Percentiles rank a stretch among this genome's conserved stretches.
Conservation (phyloP, 768 basidiomycete genomes). For the Lentinula lateritia region DNA sequence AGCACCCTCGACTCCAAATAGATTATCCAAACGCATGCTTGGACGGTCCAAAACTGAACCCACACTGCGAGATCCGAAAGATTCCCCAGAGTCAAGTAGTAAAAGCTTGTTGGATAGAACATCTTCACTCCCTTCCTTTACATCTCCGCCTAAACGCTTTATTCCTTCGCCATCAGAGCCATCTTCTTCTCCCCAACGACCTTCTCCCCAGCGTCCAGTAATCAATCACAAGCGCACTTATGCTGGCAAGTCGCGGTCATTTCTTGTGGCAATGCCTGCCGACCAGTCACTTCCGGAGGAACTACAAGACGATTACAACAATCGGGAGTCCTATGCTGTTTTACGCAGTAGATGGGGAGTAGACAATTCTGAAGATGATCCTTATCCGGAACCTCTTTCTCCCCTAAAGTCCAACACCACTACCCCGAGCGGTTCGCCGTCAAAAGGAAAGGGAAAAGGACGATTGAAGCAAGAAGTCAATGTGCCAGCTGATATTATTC, state of each 20-base stretch:
- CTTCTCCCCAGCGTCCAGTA: slow-evolving; percentile 15
- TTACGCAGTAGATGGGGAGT: slow-evolving; percentile 78
- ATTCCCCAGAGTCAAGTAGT: slow-evolving; percentile 12
- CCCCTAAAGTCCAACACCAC: slow-evolving; percentile 24
- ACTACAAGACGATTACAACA: slow-evolving; percentile 44
- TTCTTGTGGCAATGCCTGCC: slow-evolving; percentile 58
- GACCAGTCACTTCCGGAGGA: slow-evolving; percentile 18
- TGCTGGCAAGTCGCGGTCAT: slow-evolving; percentile 75
- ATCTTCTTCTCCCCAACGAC: slow-evolving; percentile 18
- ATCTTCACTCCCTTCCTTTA: slow-evolving; percentile 13
- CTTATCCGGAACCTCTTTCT: slow-evolving; percentile 28
- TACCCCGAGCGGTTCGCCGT: slow-evolving; percentile 31
- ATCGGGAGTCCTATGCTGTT: slow-evolving; percentile 71
- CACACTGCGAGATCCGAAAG: slow-evolving; percentile 29
- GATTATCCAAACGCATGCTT: slow-evolving; percentile 68
- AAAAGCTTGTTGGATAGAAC: slow-evolving; percentile 8
- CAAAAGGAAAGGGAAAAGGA: slow-evolving; percentile 32
- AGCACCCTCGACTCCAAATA: slow-evolving; percentile 29
- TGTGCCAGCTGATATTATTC: slow-evolving; percentile 51
- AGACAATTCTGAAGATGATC: slow-evolving; percentile 73
- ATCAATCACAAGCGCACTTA: slow-evolving; percentile 56
- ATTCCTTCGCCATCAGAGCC: slow-evolving; percentile 16
- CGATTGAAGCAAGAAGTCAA: slow-evolving; percentile 18
- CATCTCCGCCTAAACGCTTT: slow-evolving; percentile 13
- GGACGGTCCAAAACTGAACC: slow-evolving; percentile 62